Base-by-base conservation (phyloP, 2,329 filamentous ascomycete genomes). In the Calycina herbarum region DNA sequence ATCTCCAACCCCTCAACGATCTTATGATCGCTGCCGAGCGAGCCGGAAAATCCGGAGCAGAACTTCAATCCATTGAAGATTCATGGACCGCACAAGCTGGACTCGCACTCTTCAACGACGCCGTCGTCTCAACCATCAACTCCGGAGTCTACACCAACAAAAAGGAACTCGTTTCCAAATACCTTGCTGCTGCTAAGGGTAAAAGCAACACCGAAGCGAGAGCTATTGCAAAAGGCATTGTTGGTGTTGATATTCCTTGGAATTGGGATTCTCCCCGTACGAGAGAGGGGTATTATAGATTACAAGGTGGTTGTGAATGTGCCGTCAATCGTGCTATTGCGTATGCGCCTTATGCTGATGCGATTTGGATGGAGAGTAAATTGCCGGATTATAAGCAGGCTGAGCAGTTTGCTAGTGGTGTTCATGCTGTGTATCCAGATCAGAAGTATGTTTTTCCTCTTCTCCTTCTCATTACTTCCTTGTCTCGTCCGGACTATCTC, bases 321-420 rank as follows among this genome's bases (percentile, higher is more conserved):
- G 93, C 94, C 67, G 83, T 98, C 77, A 96, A 95, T 84, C 88
- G 94, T 59, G 94, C 94, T 40, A 82, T 96, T 66, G 93, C 94
- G 5, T 98, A 96, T 76, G 94, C 92, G 0, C 94, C 95, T 1
- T 97, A 96, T 81, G 91, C 90, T 69, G 94, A 98, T 76, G 88
- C 96, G 78, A 96, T 99, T 79, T 99, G 95, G 95, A 99, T 99
- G 95, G 95, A 99, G 86, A 94, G 90, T 82, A 97, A 97, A 82
- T 84, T 97, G 71, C 95, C 95, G 57, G 94, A 98, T 78, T 98
- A 84, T 78, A 84, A 85, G 60, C 95, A 98, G 82, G 95, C 95
- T 29, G 87, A 93, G 82, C 91, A 97, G 76, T 99, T 99, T 73
- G 94, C 95, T 38, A 85, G 91, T 56, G 94, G 95, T 60, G 94